Base-by-base conservation (phyloP, 164 flowering plant genomes). In the Chimonanthus praecox region DNA sequence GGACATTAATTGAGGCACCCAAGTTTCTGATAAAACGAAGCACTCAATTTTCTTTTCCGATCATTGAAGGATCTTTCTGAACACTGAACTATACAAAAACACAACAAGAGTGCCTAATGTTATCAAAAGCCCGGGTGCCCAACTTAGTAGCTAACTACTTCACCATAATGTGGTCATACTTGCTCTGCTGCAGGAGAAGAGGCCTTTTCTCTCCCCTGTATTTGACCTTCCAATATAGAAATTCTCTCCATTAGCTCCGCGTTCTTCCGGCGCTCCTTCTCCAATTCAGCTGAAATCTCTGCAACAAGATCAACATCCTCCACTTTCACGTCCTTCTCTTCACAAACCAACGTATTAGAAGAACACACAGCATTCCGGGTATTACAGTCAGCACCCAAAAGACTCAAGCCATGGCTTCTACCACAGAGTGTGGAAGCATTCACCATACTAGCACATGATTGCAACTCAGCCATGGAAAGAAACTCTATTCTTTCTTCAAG, bases 231-330 rank as follows among this genome's bases (percentile, higher is more conserved):
- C 72, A 87, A 83, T 1, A 77, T 58, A 47, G 83, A 80, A 73
- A 87, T 82, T 73, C 85, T 85, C 76, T 85, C 81, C 87, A 83
- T 67, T 61, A 87, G 86, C 79, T 84, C 85, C 0, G 81, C 83
- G 80, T 87, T 87, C 78, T 73, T 87, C 73, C 78, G 75, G 58
- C 84, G 84, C 74, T 87, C 90, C 67, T 78, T 80, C 65, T 87
- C 77, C 66, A 85, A 69, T 80, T 87, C 84, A 3, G 87, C 87
- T 18, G 84, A 80, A 68, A 85, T 76, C 79, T 82, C 82, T 5
- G 84, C 84, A 66, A 82, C 74, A 33, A 33, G 33, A 0, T 33
- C 33, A 18, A 68, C 77, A 67, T 58, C 78, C 4, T 67, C 75
- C 61, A 50, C 71, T n/a, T 82, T 82, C 68, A 71, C 67, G 66